Evolutionary conservation across 192 early-diverging fungal genomes (phyloP), one percentile per base, ranked within the genome.

Genomic region (Irineochytrium annulatum): DNA sequence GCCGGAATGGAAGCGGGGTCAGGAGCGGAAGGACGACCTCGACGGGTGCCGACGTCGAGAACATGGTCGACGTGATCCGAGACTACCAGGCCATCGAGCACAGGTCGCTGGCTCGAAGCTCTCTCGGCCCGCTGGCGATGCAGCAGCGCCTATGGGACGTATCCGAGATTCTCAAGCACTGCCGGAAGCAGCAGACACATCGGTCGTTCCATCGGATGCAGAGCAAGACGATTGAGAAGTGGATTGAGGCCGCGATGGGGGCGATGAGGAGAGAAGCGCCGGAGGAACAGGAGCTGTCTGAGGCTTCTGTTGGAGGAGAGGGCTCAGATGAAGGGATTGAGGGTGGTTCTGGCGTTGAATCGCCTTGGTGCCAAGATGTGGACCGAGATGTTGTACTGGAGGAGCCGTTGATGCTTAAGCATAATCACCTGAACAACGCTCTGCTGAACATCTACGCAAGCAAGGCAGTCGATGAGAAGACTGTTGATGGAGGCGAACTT

Each of bases 381-480:
- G n/a, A n/a, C n/a, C n/a, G n/a, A n/a, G n/a, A n/a, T n/a, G n/a
- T n/a, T n/a, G n/a, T n/a, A n/a, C n/a, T n/a, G n/a, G n/a, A n/a
- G n/a, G n/a, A n/a, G n/a, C n/a, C n/a, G n/a, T n/a, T n/a, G n/a
- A 6, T n/a, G 4, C 48, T 65, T 68, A 67, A 75, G 52, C 63
- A 71, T 8, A 76, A 76, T 34, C 61, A 44, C 32, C 29, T 76
- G 41, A 76, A 76, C 44, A 49, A 63, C n/a, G 70, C 72, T 14
- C 34, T 76, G 6, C 31, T 49, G 26, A 54, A 56, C 30, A 48
- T 76, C 3, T 76, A 76, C 52, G 8, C 11, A 49, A 22, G 17
- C 22, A 22, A 17, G 22, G 46, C 8, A 24, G 26, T 24, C 13
- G 46, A 22, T 6, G 46, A 5, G 46, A 49, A 49, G 6, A 24